phyloP scores from a whole-genome alignment of 73 alveolate species.

The Durusdinium trenchii region DNA sequence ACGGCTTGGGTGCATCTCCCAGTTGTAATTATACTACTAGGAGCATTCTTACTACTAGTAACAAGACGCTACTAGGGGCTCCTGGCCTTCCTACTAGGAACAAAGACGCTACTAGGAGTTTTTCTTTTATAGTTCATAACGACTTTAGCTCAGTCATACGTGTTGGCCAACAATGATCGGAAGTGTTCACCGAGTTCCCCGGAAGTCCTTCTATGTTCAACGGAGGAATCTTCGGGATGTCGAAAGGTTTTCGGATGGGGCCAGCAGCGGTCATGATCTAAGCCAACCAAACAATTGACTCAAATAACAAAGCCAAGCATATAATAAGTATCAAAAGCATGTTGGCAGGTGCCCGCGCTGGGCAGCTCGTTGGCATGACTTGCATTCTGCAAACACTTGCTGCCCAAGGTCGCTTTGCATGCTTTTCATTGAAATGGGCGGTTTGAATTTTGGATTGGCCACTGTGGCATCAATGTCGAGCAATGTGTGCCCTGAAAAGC shows the following conservation, averaged over 20 bases:
- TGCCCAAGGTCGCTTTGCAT: conserved; percentile 50
- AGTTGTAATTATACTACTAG: no score
- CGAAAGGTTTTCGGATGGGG: conserved; percentile 54
- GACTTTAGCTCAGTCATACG: not conserved
- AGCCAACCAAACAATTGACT: not conserved
- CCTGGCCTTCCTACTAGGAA: no score
- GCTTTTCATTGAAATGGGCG: conserved; percentile 86
- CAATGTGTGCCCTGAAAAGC: conserved; percentile 87
- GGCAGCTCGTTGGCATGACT: not conserved
- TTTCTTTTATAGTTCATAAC: not conserved
- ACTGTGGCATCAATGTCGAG: conserved; percentile 78
- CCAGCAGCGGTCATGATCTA: conserved; percentile 58
- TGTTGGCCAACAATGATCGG: not conserved
- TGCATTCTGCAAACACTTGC: not conserved
- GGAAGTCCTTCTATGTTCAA: conserved; percentile 65
- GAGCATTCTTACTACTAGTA: no score
- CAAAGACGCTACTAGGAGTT: no score
- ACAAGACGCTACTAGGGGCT: no score
- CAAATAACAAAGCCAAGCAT: not conserved
- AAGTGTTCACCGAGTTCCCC: not conserved
- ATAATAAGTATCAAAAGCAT: not conserved
- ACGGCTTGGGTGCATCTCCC: no score
- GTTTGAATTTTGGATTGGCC: conserved; percentile 24
- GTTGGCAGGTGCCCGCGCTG: no score
- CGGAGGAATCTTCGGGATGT: conserved; percentile 66